Base-by-base conservation (phyloP, 768 basidiomycete genomes). In the Mycena rebaudengoi region DNA sequence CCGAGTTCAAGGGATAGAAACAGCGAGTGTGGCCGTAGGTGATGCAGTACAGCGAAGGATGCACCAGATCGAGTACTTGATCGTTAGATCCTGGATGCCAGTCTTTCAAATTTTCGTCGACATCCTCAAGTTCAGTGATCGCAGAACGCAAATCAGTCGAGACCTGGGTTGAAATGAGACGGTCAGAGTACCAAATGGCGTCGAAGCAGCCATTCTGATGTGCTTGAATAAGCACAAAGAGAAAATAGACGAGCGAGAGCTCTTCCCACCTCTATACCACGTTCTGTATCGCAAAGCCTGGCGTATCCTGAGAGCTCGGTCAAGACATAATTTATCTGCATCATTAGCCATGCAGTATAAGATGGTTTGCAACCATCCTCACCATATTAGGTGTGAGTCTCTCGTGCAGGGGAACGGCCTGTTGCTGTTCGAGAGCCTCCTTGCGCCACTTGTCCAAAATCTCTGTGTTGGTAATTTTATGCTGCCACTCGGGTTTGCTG, bases 51-150 rank as follows among this genome's bases (percentile, higher is more conserved):
- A 83, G 73, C 1, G 82, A 80, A 33, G 83, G 83, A 51, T 85
- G 80, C 0, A 84, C 78, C 23, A 84, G 73, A 59, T 84, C 82
- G 39, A 81, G 77, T 0, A 84, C 83, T 49, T 78, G 78, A 6
- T 74, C 69, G 62, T 83, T 73, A 1, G 81, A 80, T 3, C 76
- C 73, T 6, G 83, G 83, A 64, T 84, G 83, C 83, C 83, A 85
- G 66, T 85, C 83, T 39, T 76, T 78, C 52, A 73, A 26, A 0
- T 70, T 69, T 5, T 75, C 78, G 0, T 79, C 75, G 6, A 80
- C 72, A 44, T 74, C 64, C 62, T 85, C 80, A 32, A 83, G 78
- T 7, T 54, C 25, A 6, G 41, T 55, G n/a, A 74, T 68, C 16
- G 68, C 76, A 6, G 65, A 37, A 13, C 74, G 67, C 10, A 82